These are phyloP conservation scores for Carallia pectinifolia DNA, from an alignment of 345 rosid species.

Conservation along the genomic window DNA sequence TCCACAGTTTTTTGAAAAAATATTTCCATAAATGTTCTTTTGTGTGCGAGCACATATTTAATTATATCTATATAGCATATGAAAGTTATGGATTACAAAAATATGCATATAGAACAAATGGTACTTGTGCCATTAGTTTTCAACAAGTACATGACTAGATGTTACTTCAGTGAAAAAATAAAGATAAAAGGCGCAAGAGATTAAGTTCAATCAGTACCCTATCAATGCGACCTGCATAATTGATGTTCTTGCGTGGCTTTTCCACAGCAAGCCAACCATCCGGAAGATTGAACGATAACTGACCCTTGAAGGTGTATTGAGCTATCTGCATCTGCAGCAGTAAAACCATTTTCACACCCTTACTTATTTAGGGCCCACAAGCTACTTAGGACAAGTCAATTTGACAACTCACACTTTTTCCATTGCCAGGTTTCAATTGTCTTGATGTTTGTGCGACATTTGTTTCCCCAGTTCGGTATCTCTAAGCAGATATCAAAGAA, in stretches of 20 bases:
- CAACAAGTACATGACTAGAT: too few species aligned
- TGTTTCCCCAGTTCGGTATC: conserved; percentile 32
- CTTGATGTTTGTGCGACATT: background rate
- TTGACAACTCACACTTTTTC: conserved; percentile 22
- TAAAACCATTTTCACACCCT: background rate
- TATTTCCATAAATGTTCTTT: too few species aligned
- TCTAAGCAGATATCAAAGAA: conserved; percentile 45
- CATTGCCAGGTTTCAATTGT: conserved; percentile 9
- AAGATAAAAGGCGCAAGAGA: background rate
- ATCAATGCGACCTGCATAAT: conserved; percentile 28
- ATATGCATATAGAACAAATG: too few species aligned
- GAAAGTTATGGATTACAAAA: too few species aligned
- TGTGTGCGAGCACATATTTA: too few species aligned
- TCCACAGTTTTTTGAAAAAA: too few species aligned
- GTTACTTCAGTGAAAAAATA: background rate
- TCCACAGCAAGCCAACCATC: conserved; percentile 39
- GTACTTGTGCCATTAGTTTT: too few species aligned
- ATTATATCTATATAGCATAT: too few species aligned
- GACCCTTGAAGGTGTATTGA: conserved; percentile 6
- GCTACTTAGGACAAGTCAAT: background rate
- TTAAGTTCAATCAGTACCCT: conserved; percentile 21
- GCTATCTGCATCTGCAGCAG: conserved; percentile 36
- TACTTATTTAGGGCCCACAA: too few species aligned
- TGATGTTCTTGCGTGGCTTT: conserved; percentile 24
- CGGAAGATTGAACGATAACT: conserved; percentile 29